Percentiles rank a stretch among this genome's conserved stretches.
Conservation (phyloP, 495 filamentous ascomycete genomes). For the Tuber magnatum region DNA sequence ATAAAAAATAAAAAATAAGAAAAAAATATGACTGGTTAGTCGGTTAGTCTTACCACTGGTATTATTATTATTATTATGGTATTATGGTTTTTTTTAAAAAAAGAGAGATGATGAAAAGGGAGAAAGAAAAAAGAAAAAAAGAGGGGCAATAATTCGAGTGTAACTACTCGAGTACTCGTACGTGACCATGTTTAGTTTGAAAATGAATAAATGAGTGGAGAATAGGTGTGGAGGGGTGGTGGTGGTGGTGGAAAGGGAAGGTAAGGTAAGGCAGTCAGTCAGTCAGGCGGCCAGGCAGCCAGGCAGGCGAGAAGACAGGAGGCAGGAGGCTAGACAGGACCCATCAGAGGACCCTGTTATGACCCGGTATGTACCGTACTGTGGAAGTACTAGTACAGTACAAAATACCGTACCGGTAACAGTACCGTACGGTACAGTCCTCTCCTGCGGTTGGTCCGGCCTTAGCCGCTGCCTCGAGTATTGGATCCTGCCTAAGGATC, state of each 20-base stretch:
- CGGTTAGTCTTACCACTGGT: too few species aligned
- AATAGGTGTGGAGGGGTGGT: not conserved
- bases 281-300: not conserved
- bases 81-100: not conserved
- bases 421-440: not conserved
- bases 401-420: not conserved
- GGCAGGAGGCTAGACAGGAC: not conserved
- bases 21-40: not conserved
- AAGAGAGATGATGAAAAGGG: not conserved
- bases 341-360: conserved; percentile 2
- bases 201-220: not conserved
- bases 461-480: not conserved
- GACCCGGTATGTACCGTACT: not conserved
- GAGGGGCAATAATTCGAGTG: not conserved
- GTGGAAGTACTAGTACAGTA: not conserved
- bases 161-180: too few species aligned
- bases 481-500: not conserved
- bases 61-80: not conserved
- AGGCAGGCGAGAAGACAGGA: not conserved
- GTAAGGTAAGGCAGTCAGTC: not conserved
- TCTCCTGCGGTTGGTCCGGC: not conserved
- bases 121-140: not conserved
- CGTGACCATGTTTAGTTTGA: not conserved
- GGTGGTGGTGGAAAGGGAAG: not conserved
- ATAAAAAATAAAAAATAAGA: not conserved